Base-by-base conservation (phyloP, 1,139 yeast species). In the Pichia sp. region DNA sequence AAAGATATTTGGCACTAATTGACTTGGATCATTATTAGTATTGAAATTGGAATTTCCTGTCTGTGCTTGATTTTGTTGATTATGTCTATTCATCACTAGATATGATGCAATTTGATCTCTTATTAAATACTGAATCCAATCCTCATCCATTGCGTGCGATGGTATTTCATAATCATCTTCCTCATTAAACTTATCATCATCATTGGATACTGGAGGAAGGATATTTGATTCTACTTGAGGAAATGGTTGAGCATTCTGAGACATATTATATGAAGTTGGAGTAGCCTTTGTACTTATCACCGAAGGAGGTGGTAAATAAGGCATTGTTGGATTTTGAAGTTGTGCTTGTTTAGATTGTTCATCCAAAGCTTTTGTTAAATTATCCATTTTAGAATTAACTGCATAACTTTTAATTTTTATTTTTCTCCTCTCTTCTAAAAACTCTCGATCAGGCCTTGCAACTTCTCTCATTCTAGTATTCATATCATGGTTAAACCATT, bases 401-500 rank as follows among this genome's bases (percentile, higher is more conserved):
- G 33, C 52, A 51, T 40, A 52, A 42, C 32, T 53, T 56, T 26
- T 55, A 26, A 36, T 45, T 39, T 48, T 50, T 1, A 50, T 44
- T n/a, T 54, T 53, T 9, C 53, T 49, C 43, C 59, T 46, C 33
- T 58, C 58, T 41, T 56, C 48, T n/a, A 64, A 47, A 36, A 58
- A 58, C 7, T 58, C 58, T 11, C 46, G 33, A 43, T 53, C 57
- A 5, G 69, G 69, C 39, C 67, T 58, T 4, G 66, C 61, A 3
- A 56, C 52, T 38, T 60, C 62, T 40, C 67, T 51, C 47, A 62
- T 56, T 42, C 62, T 48, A 8, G 56, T 53, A 30, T 63, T 62
- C 37, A 54, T 45, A 11, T 60, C 66, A 34, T 61, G 52, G 44
- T 60, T 64, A 43, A 63, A 59, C 68, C 68, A 65, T 38, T 52